Percentiles rank a stretch among this genome's conserved stretches.
Evolutionary conservation across 257 asterid genomes (phyloP).

Genomic region (Solanum paucissectum): DNA sequence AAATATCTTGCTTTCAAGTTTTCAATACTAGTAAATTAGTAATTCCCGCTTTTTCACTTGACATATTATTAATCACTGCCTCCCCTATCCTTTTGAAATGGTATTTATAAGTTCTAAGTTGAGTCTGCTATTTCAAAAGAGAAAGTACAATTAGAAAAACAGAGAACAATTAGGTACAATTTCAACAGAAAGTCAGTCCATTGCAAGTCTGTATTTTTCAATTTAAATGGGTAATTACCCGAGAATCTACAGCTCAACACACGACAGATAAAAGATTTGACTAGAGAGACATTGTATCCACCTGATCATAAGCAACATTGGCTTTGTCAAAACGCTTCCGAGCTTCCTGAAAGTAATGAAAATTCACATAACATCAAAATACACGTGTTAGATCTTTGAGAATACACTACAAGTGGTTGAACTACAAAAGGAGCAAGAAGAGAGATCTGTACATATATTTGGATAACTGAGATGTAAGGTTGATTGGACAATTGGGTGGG

Average conservation of each 20-base stretch:
- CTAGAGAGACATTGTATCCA: slow-evolving; percentile 11
- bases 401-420: background rate
- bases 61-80: background rate
- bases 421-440: background rate
- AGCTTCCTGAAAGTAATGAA: slow-evolving; percentile 66
- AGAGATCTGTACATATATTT: background rate
- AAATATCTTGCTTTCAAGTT: background rate
- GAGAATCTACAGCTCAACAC: background rate
- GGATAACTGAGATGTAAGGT: background rate
- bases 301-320: slow-evolving; percentile 87
- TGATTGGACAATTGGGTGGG: background rate
- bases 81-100: background rate
- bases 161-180: background rate
- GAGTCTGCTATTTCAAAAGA: background rate
- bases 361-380: background rate
- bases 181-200: background rate
- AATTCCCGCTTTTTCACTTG: background rate
- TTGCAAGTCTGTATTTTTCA: background rate
- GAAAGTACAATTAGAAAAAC: background rate
- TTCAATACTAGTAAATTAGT: background rate
- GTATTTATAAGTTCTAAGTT: background rate
- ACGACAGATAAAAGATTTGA: background rate
- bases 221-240: background rate
- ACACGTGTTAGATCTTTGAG: background rate
- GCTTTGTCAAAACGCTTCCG: slow-evolving; percentile 98